Evolutionary conservation across 305 asterid species (phyloP).

Genomic region (Fraxinus velutina): DNA sequence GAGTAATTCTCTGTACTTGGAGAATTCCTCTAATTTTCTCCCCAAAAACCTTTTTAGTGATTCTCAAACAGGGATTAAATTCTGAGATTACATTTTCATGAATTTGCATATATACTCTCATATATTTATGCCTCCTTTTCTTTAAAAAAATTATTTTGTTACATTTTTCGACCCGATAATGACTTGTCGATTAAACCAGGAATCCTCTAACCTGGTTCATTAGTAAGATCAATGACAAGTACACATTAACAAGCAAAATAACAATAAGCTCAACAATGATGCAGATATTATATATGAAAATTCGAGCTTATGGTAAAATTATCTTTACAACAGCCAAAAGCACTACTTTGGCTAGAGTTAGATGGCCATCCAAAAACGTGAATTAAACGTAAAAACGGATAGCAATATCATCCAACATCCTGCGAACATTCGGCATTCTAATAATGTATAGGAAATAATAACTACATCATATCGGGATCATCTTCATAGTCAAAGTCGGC

Average conservation of each 20-base stretch:
- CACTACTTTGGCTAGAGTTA: background rate
- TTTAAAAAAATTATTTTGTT: background rate
- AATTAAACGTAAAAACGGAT: background rate
- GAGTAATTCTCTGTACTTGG: too few relatives aligned
- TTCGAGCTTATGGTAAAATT: background rate
- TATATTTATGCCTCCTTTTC: background rate
- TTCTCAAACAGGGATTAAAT: too few relatives aligned
- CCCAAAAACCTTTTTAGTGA: too few relatives aligned
- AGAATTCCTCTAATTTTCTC: too few relatives aligned
- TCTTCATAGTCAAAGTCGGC: slow-evolving; percentile 91
- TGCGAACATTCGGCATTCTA: background rate
- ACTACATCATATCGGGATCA: slow-evolving; percentile 78
- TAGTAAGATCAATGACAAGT: background rate
- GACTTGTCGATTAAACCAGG: background rate
- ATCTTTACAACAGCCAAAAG: slow-evolving; percentile 1
- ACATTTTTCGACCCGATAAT: background rate
- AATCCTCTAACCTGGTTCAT: background rate
- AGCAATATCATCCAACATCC: background rate
- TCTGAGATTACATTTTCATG: background rate
- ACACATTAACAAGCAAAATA: background rate
- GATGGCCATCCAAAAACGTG: background rate
- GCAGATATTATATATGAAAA: background rate
- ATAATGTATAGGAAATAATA: background rate
- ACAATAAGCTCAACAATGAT: background rate
- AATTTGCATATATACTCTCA: too few relatives aligned